phyloP scores from a whole-genome alignment of 176 grass and related monocot genomes.

The Triticum turgidum region DNA sequence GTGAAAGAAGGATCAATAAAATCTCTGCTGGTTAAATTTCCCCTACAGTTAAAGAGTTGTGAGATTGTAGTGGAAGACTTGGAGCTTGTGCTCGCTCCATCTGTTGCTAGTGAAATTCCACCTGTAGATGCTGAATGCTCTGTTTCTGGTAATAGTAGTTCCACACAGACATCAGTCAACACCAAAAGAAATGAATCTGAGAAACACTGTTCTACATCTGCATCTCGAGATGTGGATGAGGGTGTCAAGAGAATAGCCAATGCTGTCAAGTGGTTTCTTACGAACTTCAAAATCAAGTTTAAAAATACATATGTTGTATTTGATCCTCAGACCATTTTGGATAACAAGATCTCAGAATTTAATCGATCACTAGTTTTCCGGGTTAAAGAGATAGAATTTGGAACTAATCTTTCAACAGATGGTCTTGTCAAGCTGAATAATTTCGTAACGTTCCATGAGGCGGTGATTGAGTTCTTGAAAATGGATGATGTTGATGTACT shows the following conservation, averaged over 20 bases:
- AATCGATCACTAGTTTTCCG: constrained; percentile 77
- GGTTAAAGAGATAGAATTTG: constrained; percentile 86
- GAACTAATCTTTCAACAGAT: constrained; percentile 61
- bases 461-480: constrained; percentile 84
- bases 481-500: constrained; percentile 63
- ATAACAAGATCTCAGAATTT: constrained; percentile 40
- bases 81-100: constrained; percentile 80
- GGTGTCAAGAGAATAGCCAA: constrained; percentile 94
- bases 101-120: constrained; percentile 46
- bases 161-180: constrained; percentile 33
- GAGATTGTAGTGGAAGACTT: constrained; percentile 87
- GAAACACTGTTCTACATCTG: constrained; percentile 50
- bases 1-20: constrained; percentile 97
- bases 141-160: constrained; percentile 40
- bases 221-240: constrained; percentile 81
- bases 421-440: constrained; percentile 69
- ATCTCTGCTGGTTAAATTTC: constrained; percentile 82
- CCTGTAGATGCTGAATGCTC: constrained; percentile 47
- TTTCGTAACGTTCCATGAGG: constrained; percentile 82
- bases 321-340: constrained; percentile 58
- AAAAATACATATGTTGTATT: constrained; percentile 82
- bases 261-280: constrained; percentile 87
- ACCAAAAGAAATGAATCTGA: constrained; percentile 34
- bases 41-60: constrained; percentile 56
- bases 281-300: constrained; percentile 83